Base-by-base conservation (phyloP, 1,139 yeast species). In the Yamadazyma dushanensis region DNA sequence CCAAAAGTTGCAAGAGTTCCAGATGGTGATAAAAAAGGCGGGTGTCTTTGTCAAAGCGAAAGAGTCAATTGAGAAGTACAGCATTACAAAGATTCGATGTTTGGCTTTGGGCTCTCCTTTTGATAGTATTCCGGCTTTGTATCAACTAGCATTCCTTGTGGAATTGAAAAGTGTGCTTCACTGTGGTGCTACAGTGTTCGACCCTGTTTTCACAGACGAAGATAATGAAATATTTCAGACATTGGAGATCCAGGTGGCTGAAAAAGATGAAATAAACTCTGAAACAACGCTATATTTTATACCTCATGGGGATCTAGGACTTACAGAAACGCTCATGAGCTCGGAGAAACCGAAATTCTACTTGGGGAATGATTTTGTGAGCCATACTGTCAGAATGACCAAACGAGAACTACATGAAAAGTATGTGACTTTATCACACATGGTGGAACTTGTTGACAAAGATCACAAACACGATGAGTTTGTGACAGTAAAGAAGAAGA, bases 101-200 rank as follows among this genome's bases (percentile, higher is more conserved):
- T 57, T 85, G 23, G 95, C 94, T 0, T 60, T 85, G 11, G 95
- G 95, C 0, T 73, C 81, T 4, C 86, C 88, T 3, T 54, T 72
- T 8, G 73, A 70, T 8, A 76, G 78, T 37, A 61, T 55, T 16
- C 74, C 77, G 16, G 85, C 92, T 1, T 60, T 78, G 34, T 82
- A 73, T 52, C 95, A 85, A 54, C 54, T 83, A 11, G 88, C 88
- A 1, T 58, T 77, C 37, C 52, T 83, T 16, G 41, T 60, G 7
- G 64, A 70, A 19, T 34, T 83, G 1, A 52, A 57, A 0, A 53
- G 53, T 0, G 38, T 50, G 3, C 49, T 63, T 3, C 26, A 46
- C 0, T 54, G 36, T 1, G 16, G 31, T 4, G 52, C 81, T 0
- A 69, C 83, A 0, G 44, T 79, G 0, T 84, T 70, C 56, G 94